Conservation (phyloP, 108 stramenopile genomes). For the Cyclostephanos invisitatus region DNA sequence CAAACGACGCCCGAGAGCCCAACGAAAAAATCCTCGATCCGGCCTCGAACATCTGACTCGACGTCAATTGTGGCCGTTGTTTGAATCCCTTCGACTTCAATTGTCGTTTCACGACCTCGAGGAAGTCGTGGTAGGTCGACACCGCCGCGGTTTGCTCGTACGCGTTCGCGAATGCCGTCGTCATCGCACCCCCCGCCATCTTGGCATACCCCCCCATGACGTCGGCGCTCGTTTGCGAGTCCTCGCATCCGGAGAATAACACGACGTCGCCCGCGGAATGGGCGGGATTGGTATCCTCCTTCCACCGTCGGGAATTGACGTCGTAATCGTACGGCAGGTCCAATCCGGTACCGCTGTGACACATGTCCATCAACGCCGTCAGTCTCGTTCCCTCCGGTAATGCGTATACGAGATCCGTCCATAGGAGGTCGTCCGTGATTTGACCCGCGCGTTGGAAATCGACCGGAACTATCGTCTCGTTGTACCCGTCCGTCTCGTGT, state of each 20-base stretch:
- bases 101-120: constrained; percentile 34
- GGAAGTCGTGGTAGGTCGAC: constrained; percentile 49
- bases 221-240: constrained; percentile 89
- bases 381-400: constrained; percentile 74
- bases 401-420: constrained; percentile 61
- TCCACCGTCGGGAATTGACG: constrained; percentile 40
- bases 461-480: constrained; percentile 85
- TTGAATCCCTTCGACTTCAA: constrained; percentile 33
- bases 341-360: constrained; percentile 89
- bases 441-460: constrained; percentile 70
- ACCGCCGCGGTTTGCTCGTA: constrained; percentile 23
- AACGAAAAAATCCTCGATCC: constrained; percentile 49
- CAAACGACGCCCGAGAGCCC: constrained; percentile 22
- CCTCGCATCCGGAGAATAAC: constrained; percentile 86
- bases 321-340: constrained; percentile 74
- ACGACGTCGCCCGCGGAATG: constrained; percentile 53
- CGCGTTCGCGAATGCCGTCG: constrained; percentile 47
- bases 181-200: constrained; percentile 56
- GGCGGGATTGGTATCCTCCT: constrained; percentile 44
- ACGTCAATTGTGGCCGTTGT: constrained; percentile 51
- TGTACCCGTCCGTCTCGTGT: constrained; percentile 76
- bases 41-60: constrained; percentile 52
- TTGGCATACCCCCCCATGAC: constrained; percentile 43
- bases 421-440: constrained; percentile 76
- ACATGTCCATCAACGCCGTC: constrained; percentile 79